A percentile compares a stretch with the other conserved stretches of the same genome.
Conservation (phyloP, 208 protist species). For the Crithidia expoeki region DNA sequence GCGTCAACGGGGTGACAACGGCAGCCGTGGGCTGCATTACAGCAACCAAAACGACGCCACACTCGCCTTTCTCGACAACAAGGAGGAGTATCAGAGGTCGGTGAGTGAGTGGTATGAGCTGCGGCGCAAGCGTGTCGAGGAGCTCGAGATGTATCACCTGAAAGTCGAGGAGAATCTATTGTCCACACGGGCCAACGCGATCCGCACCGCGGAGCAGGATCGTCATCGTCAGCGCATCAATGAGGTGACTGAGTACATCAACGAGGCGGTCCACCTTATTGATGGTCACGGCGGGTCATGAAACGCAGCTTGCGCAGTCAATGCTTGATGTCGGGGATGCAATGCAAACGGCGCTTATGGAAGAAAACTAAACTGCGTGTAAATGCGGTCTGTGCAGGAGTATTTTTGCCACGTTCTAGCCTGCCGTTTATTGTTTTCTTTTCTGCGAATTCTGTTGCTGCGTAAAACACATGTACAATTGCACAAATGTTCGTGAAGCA, state of each 20-base stretch:
- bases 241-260: slow-evolving; percentile 74
- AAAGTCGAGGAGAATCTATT: slow-evolving; percentile 73
- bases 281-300: slow-evolving; percentile 17
- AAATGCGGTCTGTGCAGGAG: too few species aligned
- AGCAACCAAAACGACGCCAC: slow-evolving; percentile 42
- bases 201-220: slow-evolving; percentile 63
- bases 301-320: background rate
- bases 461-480: too few species aligned
- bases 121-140: slow-evolving; percentile 75
- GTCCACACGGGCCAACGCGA: slow-evolving; percentile 41
- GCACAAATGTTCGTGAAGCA: too few species aligned
- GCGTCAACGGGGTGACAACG: slow-evolving; percentile 57
- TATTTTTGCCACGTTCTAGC: too few species aligned
- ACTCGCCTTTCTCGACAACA: slow-evolving; percentile 66
- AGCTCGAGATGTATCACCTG: slow-evolving; percentile 73
- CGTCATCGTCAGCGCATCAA: slow-evolving; percentile 68
- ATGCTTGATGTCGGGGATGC: too few species aligned
- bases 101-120: slow-evolving; percentile 84
- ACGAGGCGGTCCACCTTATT: slow-evolving; percentile 39
- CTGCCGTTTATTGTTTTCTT: too few species aligned
- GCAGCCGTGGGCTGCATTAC: slow-evolving; percentile 19
- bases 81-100: slow-evolving; percentile 81
- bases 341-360: too few species aligned
- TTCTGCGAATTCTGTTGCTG: too few species aligned
- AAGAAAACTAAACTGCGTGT: too few species aligned